Percentiles rank a stretch among this genome's conserved stretches.
Evolutionary conservation across 257 asterid species (phyloP).

Genomic region (Salvia hispanica): DNA sequence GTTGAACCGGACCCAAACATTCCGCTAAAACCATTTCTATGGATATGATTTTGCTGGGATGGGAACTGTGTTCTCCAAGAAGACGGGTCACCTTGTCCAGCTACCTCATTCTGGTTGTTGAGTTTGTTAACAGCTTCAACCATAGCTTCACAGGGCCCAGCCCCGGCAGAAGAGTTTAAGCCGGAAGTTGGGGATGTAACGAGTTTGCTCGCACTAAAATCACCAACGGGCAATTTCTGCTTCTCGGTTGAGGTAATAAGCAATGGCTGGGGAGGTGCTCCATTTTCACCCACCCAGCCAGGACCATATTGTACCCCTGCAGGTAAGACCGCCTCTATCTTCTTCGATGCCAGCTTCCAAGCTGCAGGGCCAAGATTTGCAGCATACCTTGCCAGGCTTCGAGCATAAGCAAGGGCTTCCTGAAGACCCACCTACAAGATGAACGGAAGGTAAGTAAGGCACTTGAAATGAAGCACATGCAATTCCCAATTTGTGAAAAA

Average conservation of each 20-base stretch:
- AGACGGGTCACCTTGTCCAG: slow-evolving; percentile 37
- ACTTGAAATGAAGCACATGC: not conserved
- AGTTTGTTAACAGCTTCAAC: slow-evolving; percentile 60
- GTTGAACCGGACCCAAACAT: slow-evolving; percentile 40
- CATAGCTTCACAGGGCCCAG: slow-evolving; percentile 44
- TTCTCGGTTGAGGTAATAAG: slow-evolving; percentile 47
- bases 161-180: slow-evolving; percentile 25
- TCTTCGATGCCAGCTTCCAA: slow-evolving; percentile 81
- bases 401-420: slow-evolving; percentile 81
- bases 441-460: not conserved
- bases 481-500: slow-evolving; percentile 10
- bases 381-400: slow-evolving; percentile 86
- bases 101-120: slow-evolving; percentile 52
- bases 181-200: slow-evolving; percentile 39
- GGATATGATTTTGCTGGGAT: slow-evolving; percentile 47
- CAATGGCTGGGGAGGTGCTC: slow-evolving; percentile 39
- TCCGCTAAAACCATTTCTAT: slow-evolving; percentile 59
- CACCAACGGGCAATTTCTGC: slow-evolving; percentile 40
- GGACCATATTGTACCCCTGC: slow-evolving; percentile 84
- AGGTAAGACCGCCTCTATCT: slow-evolving; percentile 65
- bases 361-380: slow-evolving; percentile 87
- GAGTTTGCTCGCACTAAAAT: slow-evolving; percentile 46
- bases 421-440: slow-evolving; percentile 77
- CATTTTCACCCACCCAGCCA: slow-evolving; percentile 92
- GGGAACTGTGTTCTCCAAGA: slow-evolving; percentile 43